Evolutionary conservation across 148 eudicot genomes (phyloP).

Genomic region (Rhododendron molle): DNA sequence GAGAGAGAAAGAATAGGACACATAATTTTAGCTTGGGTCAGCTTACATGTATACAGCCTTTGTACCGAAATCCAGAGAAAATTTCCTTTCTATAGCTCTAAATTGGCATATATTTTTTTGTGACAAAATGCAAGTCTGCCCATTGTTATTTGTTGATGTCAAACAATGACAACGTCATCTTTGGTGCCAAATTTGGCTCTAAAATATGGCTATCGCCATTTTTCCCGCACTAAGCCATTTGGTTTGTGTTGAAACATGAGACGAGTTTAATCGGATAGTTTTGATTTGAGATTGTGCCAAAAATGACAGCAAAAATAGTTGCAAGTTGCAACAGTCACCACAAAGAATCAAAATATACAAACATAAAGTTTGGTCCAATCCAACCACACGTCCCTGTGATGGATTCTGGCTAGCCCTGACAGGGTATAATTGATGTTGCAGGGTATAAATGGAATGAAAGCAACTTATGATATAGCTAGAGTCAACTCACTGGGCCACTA

Average conservation of each 20-base stretch:
- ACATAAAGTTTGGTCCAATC: too few species aligned
- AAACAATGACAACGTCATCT: background rate
- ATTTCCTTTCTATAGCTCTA: too few species aligned
- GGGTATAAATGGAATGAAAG: slow-evolving; percentile 19
- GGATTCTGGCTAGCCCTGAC: background rate
- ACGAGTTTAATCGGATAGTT: background rate
- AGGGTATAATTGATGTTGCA: slow-evolving; percentile 15
- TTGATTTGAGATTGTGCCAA: background rate
- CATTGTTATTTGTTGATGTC: too few species aligned
- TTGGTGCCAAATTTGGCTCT: background rate
- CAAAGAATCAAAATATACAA: background rate
- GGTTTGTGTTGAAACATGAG: background rate
- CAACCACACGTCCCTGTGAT: slow-evolving; percentile 1
- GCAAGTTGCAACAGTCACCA: background rate
- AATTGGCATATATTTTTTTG: too few species aligned
- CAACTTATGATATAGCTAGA: slow-evolving; percentile 18
- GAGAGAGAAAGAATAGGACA: background rate
- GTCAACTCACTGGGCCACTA: slow-evolving; percentile 8
- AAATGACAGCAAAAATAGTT: background rate
- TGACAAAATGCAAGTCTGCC: too few species aligned
- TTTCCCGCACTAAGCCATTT: background rate
- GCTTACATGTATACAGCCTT: too few species aligned
- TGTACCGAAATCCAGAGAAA: too few species aligned
- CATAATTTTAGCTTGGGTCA: background rate
- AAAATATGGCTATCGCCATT: background rate